phyloP scores from a whole-genome alignment of 2,329 filamentous ascomycete species.

The Trichoderma semiorbis region DNA sequence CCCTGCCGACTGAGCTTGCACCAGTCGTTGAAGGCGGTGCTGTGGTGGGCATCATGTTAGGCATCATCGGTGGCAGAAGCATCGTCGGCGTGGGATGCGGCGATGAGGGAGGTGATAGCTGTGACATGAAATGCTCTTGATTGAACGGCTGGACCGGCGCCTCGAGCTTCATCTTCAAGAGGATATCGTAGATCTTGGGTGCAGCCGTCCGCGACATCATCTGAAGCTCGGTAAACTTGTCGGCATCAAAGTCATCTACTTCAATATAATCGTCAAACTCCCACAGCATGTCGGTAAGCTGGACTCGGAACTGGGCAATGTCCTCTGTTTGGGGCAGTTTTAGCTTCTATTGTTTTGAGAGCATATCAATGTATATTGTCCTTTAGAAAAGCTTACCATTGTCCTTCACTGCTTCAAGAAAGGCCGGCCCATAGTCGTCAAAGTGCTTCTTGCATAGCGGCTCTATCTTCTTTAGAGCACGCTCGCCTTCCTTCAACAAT shows the following conservation, averaged over 20 bases:
- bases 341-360: not conserved
- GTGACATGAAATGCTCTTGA: constrained; percentile 27
- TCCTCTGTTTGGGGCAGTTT: constrained; percentile 38
- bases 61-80: not conserved
- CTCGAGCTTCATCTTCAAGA: constrained; percentile 53
- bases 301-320: constrained; percentile 45
- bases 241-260: constrained; percentile 47
- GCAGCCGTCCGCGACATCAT: constrained; percentile 47
- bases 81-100: constrained; percentile 20
- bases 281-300: constrained; percentile 51
- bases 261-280: constrained; percentile 56
- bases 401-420: constrained; percentile 51
- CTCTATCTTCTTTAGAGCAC: constrained; percentile 48
- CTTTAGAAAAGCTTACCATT: constrained; percentile 43
- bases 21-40: not conserved
- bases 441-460: constrained; percentile 48
- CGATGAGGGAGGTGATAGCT: constrained; percentile 29
- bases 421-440: constrained; percentile 48
- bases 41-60: not conserved
- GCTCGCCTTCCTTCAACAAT: constrained; percentile 47
- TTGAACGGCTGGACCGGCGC: constrained; percentile 28
- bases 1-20: constrained; percentile 24
- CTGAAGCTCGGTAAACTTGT: constrained; percentile 48
- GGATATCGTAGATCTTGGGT: constrained; percentile 46
- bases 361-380: not conserved